Conservation (phyloP, 176 grass and related monocot genomes). For the Triticum dicoccoides region DNA sequence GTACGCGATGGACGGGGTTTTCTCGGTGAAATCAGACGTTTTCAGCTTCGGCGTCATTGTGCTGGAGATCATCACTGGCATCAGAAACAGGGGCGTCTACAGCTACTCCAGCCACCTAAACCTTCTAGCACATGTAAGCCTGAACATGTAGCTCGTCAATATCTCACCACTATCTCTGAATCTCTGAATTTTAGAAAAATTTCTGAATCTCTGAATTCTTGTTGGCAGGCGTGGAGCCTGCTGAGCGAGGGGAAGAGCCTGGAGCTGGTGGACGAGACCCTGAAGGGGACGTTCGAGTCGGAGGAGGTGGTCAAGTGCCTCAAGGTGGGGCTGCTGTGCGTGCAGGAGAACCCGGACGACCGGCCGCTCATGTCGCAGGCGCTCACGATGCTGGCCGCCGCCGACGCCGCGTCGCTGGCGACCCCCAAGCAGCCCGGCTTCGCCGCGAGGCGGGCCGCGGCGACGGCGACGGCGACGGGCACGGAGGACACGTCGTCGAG, state of each 20-base stretch:
- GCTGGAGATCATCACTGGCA: slow-evolving; percentile 55
- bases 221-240: slow-evolving; percentile 44
- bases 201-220: neutral
- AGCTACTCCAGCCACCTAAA: slow-evolving; percentile 39
- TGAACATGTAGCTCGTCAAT: neutral
- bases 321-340: slow-evolving; percentile 52
- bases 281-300: slow-evolving; percentile 35
- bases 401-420: slow-evolving; percentile 28
- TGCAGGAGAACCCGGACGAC: slow-evolving; percentile 57
- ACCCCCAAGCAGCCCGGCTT: slow-evolving; percentile 55
- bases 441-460: slow-evolving; percentile 14
- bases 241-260: slow-evolving; percentile 42
- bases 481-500: slow-evolving; percentile 41
- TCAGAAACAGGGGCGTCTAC: slow-evolving; percentile 52
- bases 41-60: slow-evolving; percentile 70
- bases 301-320: slow-evolving; percentile 48
- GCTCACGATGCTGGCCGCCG: slow-evolving; percentile 43
- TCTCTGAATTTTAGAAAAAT: neutral
- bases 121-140: slow-evolving; percentile 52
- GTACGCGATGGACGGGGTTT: slow-evolving; percentile 67
- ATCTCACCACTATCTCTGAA: neutral
- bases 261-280: slow-evolving; percentile 37
- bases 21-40: slow-evolving; percentile 69
- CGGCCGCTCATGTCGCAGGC: slow-evolving; percentile 56
- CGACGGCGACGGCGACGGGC: neutral